Conservation (phyloP, 1,284 basidiomycete species). For the Caloboletus firmus region DNA sequence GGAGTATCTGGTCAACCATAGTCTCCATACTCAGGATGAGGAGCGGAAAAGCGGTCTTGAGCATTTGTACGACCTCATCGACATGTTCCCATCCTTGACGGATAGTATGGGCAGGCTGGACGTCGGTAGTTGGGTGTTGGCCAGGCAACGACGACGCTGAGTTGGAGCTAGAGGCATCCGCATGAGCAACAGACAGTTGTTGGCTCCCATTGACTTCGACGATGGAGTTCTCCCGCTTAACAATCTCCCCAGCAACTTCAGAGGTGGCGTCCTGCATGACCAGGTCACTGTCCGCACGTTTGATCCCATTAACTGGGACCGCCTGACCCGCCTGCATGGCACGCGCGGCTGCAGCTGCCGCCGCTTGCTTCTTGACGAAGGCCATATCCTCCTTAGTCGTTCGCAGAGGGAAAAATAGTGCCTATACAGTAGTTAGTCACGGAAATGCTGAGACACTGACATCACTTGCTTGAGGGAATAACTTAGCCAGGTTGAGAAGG, state of each 20-base stretch:
- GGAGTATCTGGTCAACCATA: conserved; percentile 93
- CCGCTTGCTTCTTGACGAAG: conserved; percentile 47
- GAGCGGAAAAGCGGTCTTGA: conserved; percentile 97
- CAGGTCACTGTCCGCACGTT: conserved; percentile 32
- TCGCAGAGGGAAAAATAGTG: conserved; percentile 93
- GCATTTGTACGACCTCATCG: conserved; percentile 91
- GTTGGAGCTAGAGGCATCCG: conserved; percentile 19
- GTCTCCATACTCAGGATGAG: conserved; percentile 96
- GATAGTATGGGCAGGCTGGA: conserved; percentile 41
- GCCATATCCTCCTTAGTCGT: conserved; percentile 90
- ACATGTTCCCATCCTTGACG: conserved; percentile 89
- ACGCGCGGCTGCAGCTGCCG: conserved; percentile 39
- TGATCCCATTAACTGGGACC: conserved; percentile 27
- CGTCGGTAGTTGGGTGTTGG: conserved; percentile 33
- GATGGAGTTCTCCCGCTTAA: conserved; percentile 28
- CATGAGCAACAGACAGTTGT: conserved; percentile 16
- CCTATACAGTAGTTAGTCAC: conserved; percentile 49
- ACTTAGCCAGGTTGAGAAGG: conserved; percentile 87
- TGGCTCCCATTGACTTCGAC: conserved; percentile 25
- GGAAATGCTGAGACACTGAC: background rate
- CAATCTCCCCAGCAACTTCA: conserved; percentile 31
- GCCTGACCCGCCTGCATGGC: conserved; percentile 29
- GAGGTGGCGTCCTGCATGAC: conserved; percentile 36
- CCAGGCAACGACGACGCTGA: conserved; percentile 12
- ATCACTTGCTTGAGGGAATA: conserved; percentile 85